Evolutionary conservation across 2,329 filamentous ascomycete genomes (phyloP), one percentile per base, ranked within the genome.

Genomic region (Arthrobotrys sinensis): DNA sequence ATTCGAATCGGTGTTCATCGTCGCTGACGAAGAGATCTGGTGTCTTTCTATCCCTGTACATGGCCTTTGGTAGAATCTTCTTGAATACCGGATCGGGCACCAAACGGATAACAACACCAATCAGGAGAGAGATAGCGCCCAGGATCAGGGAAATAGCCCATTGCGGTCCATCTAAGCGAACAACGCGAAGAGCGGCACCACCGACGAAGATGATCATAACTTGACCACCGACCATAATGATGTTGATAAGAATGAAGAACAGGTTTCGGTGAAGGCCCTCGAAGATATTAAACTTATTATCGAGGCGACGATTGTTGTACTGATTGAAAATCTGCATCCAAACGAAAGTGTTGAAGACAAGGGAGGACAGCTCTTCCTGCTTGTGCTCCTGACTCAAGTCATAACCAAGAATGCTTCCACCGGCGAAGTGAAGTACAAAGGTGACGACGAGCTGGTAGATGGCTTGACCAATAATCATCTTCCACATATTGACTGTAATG

Each of bases 291-390:
- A 90, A 86, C 76, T 87, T 86, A 83, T 90, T 90, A 81, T 90
- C 89, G 0, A 90, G 85, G 45, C 89, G 88, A 34, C 89, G 87
- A 82, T 89, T 90, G 84, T 82, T 84, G 63, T 80, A 88, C 83
- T 90, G 87, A 83, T 91, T 91, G 85, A 91, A 92, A 79, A 92
- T 91, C 81, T 92, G 90, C 86, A 92, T 89, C 90, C 90, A 92
- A 1, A 92, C 90, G 81, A 91, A 92, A 0, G 88, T 89, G 83
- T 92, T 92, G 85, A 92, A 92, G 55, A 92, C 88, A 72, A 91
- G 86, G 0, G 90, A 90, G 79, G 89, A 86, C 38, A 90, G 84
- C 80, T 88, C 82, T 4, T 81, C 82, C 68, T 83, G 85, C 19
- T 87, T 84, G 21, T 84, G 83, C 50, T 85, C 83, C 60, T 87